Conservation (phyloP, 805 yeast species). For the Suhomyces vadensis region DNA sequence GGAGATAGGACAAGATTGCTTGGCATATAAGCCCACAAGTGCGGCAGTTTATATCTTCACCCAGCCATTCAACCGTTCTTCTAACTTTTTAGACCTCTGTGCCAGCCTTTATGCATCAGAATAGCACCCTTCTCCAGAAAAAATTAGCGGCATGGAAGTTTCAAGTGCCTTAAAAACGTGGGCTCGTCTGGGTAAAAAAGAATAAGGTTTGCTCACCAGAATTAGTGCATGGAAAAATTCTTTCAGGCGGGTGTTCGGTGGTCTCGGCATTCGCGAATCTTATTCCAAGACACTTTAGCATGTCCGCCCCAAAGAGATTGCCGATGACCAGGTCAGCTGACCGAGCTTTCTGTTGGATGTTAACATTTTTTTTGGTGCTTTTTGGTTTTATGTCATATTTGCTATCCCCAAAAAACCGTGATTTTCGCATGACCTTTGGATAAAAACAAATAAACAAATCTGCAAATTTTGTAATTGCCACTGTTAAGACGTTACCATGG, state of each 20-base stretch:
- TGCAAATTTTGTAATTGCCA: slow-evolving; percentile 2
- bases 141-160: background rate
- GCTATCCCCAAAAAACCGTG: background rate
- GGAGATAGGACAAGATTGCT: no score
- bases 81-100: background rate
- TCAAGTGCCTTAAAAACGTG: background rate
- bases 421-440: slow-evolving; percentile 1
- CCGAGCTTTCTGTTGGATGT: background rate
- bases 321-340: no score
- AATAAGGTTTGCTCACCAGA: no score
- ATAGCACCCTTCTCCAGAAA: background rate
- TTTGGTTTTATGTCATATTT: no score
- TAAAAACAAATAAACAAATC: slow-evolving; percentile 10
- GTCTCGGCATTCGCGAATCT: background rate
- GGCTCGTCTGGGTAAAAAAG: no score
- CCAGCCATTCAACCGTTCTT: no score
- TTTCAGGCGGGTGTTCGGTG: no score
- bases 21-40: no score
- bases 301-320: background rate
- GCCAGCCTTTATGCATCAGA: background rate
- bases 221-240: no score
- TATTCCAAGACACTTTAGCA: background rate
- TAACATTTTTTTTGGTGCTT: background rate
- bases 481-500: slow-evolving; percentile 16
- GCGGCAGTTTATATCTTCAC: no score